A percentile compares a stretch with the other conserved stretches of the same genome.
Evolutionary conservation across 1,284 basidiomycete species (phyloP).

Genomic region (Rhizopogon parksii): DNA sequence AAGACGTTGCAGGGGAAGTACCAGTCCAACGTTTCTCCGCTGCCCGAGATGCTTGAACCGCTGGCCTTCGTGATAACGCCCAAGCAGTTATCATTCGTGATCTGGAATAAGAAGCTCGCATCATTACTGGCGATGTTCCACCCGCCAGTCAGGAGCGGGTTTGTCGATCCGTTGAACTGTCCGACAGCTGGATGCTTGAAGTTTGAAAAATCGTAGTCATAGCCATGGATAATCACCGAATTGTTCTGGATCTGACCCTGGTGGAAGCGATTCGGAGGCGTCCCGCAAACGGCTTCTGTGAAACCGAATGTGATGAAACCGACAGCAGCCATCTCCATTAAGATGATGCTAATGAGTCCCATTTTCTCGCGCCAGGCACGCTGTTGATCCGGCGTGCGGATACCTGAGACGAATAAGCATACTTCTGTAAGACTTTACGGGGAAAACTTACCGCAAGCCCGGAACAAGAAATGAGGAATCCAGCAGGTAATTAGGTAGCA

Average conservation of each 20-base stretch:
- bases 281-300: slow-evolving; percentile 89
- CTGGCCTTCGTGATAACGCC: slow-evolving; percentile 68
- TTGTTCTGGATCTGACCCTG: slow-evolving; percentile 72
- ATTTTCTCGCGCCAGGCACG: slow-evolving; percentile 99
- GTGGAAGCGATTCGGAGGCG: slow-evolving; percentile 73
- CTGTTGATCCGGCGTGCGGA: slow-evolving; percentile 88
- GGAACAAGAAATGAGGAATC: slow-evolving; percentile 70
- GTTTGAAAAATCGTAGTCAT: slow-evolving; percentile 83
- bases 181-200: slow-evolving; percentile 77
- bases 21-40: slow-evolving; percentile 61
- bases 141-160: slow-evolving; percentile 74
- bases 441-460: slow-evolving; percentile 49
- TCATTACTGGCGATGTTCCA: slow-evolving; percentile 84
- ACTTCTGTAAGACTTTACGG: neutral
- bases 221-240: slow-evolving; percentile 91
- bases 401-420: slow-evolving; percentile 44
- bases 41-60: slow-evolving; percentile 61
- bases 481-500: slow-evolving; percentile 84
- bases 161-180: slow-evolving; percentile 69
- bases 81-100: slow-evolving; percentile 76
- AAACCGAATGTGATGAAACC: slow-evolving; percentile 99
- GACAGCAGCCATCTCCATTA: slow-evolving; percentile 81
- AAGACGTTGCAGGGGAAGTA: slow-evolving; percentile 95
- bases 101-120: slow-evolving; percentile 92
- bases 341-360: slow-evolving; percentile 81